Evolutionary conservation across 1,284 basidiomycete species (phyloP), one percentile per base, ranked within the genome.

Genomic region (Fomes fomentarius): DNA sequence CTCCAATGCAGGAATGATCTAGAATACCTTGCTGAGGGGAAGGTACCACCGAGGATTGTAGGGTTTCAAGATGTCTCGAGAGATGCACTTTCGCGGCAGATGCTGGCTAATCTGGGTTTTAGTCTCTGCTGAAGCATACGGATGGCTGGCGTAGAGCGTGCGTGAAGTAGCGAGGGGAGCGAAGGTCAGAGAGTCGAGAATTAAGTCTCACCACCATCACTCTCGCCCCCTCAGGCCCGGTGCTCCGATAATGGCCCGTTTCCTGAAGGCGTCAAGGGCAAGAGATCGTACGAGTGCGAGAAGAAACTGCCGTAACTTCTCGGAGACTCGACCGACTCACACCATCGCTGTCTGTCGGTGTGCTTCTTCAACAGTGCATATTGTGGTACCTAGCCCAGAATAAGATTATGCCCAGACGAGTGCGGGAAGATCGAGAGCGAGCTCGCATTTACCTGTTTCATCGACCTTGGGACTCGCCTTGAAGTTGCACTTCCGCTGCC

Each of bases 1-100:
- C 61, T 54, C 61, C 57, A 62, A 35, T 50, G 33, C 45, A 40
- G 47, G 38, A 48, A 52, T 31, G 22, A 33, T 46, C 22, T 28
- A 53, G 43, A 22, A 50, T 39, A 39, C 33, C 6, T 9, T 25
- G 22, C n/a, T 28, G 25, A 9, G 15, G n/a, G 25, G 25, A 24
- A 45, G 25, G 26, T 21, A n/a, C 40, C 28, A 37, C 46, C 40
- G 28, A 10, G 46, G 31, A 38, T 38, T 22, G 33, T 45, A 28
- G 40, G 50, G 33, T 40, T 35, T 19, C n/a, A n/a, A n/a, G 30
- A 26, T 17, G 21, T 28, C 19, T 35, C 22, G 24, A 11, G 9
- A 14, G 15, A 6, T 11, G n/a, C 11, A 42, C 4, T 25, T 24
- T 31, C 38, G 25, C 38, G 37, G 35, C 22, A 33, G 54, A 51